Evolutionary conservation across 768 basidiomycete species (phyloP), one percentile per base, ranked within the genome.

Genomic region (Tricholoma sp.): DNA sequence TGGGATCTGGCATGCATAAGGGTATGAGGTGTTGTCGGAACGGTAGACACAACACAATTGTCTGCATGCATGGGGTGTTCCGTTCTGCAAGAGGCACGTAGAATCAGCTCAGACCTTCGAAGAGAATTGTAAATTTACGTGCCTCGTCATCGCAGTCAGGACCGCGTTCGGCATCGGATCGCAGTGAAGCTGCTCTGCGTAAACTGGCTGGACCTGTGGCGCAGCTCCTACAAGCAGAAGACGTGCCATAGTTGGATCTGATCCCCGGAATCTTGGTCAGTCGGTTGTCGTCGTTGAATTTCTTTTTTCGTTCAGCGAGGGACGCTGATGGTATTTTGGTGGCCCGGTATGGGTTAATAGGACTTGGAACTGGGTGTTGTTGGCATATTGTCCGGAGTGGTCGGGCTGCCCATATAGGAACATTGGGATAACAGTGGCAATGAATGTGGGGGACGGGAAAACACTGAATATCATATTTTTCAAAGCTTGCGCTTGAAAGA

Each of bases 101-200:
- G n/a, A n/a, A n/a, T n/a, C n/a, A n/a, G n/a, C n/a, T n/a, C n/a
- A 22, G 16, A 11, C 10, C 34, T 43, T 22, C 11, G 8, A 19
- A 2, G 16, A n/a, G 22, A 46, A 12, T 4, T 7, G 18, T 9
- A 4, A 21, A 37, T 2, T 6, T 5, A 11, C 64, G 50, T 47
- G 58, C 63, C 43, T 63, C 47, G 11, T 53, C 54, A 57, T 52
- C 39, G 7, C 52, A 12, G 35, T 16, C 37, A 12, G 19, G 14
- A 29, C 52, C 54, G 55, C 64, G 62, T 8, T 57, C 34, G 21
- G 59, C 37, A n/a, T 71, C 65, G 4, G 76, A 74, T 16, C 67
- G 66, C 49, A 79, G 55, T 2, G 76, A 77, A 16, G 63, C 66
- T 0, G 76, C 77, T 22, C 76, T 71, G 34, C 78, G 71, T 10